These are phyloP conservation scores for Globisporangium middletonii DNA, from an alignment of 352 stramenopile species.

Conservation along the genomic window DNA sequence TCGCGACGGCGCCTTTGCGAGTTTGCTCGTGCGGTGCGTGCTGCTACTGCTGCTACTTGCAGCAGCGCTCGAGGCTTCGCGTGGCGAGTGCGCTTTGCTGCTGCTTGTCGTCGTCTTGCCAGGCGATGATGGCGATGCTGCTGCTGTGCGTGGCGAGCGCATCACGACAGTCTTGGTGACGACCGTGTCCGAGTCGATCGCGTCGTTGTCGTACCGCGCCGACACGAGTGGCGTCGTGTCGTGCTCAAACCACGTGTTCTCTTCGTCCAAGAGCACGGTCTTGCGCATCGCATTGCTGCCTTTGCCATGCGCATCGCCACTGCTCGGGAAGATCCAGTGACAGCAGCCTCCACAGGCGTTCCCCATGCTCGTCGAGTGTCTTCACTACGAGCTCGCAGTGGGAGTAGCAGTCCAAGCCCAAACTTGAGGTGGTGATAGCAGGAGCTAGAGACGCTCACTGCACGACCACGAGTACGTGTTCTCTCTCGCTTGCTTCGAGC, in stretches of 20 bases:
- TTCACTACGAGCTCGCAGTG: no score
- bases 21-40: background rate
- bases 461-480: no score
- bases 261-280: conserved; percentile 13
- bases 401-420: no score
- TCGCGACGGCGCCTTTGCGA: conserved; percentile 10
- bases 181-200: conserved; percentile 21
- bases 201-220: conserved; percentile 29
- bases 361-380: conserved; percentile 7
- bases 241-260: conserved; percentile 55
- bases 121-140: background rate
- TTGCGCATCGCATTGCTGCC: conserved; percentile 7
- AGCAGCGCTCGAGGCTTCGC: background rate
- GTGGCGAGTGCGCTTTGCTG: conserved; percentile 1
- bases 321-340: conserved; percentile 11
- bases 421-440: no score
- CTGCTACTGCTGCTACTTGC: background rate
- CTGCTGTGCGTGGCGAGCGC: conserved; percentile 25
- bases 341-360: conserved; percentile 14
- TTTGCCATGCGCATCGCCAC: background rate
- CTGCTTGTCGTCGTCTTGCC: background rate
- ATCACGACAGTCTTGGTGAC: conserved; percentile 58
- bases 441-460: no score
- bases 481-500: no score
- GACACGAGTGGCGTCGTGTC: conserved; percentile 55